Evolutionary conservation across 225 moss, liverwort and hornwort genomes (phyloP).

Genomic region (Asterella californica): DNA sequence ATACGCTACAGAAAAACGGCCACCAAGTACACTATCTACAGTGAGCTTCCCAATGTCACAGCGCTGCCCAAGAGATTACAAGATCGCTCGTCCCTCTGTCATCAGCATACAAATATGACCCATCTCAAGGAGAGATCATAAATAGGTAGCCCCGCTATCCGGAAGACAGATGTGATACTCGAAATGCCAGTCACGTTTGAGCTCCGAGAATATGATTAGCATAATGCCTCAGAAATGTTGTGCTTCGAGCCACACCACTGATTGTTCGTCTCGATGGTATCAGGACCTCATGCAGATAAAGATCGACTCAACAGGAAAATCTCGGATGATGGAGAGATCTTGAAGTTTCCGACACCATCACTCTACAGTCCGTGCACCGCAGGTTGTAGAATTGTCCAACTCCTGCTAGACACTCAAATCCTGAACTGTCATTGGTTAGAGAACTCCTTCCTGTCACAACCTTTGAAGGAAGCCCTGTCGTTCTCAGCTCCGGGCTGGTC

Average conservation of each 20-base stretch:
- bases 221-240: background rate
- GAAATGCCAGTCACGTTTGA: slow-evolving; percentile 21
- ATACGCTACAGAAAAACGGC: background rate
- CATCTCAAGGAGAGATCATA: background rate
- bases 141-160: background rate
- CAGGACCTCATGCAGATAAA: background rate
- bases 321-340: background rate
- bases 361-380: background rate
- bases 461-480: background rate
- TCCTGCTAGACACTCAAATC: background rate
- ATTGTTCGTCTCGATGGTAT: background rate
- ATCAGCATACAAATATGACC: background rate
- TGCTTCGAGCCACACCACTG: background rate
- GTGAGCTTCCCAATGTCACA: background rate
- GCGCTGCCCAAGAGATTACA: background rate
- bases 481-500: slow-evolving; percentile 2
- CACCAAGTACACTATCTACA: background rate
- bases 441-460: background rate
- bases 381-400: background rate
- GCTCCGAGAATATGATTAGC: slow-evolving; percentile 6
- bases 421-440: slow-evolving; percentile 1
- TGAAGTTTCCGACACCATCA: background rate
- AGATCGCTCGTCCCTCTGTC: background rate
- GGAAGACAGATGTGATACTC: slow-evolving; percentile 2
- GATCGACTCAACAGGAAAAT: background rate